A percentile compares a stretch with the other conserved stretches of the same genome.
Evolutionary conservation across 106 monocot genomes (phyloP).

Genomic region (Acanthochlamys bracteata): DNA sequence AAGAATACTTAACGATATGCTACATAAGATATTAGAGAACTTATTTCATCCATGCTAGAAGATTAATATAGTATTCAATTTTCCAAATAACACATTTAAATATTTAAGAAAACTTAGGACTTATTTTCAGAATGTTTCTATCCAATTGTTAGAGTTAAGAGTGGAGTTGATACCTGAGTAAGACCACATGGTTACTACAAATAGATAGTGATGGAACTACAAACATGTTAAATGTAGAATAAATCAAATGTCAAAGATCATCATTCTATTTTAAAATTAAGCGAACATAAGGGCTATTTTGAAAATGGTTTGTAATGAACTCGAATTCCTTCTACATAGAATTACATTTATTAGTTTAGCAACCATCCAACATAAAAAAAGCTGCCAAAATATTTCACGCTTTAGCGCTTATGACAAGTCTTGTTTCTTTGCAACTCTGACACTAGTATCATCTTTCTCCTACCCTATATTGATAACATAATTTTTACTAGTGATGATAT

Average conservation of each 20-base stretch:
- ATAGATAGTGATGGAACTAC: constrained; percentile 85
- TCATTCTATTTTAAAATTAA: constrained; percentile 83
- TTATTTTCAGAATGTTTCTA: background rate
- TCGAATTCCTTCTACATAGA: constrained; percentile 74
- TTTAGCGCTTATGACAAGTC: too few relatives aligned
- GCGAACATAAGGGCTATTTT: constrained; percentile 48
- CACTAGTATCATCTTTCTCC: too few relatives aligned
- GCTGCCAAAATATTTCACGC: too few relatives aligned
- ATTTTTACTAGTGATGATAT: too few relatives aligned
- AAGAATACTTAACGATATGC: too few relatives aligned
- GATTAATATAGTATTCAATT: background rate
- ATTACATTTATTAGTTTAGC: background rate
- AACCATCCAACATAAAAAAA: too few relatives aligned
- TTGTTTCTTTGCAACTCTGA: too few relatives aligned
- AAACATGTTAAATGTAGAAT: constrained; percentile 85
- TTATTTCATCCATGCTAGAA: background rate
- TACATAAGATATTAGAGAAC: background rate
- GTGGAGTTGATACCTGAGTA: constrained; percentile 58
- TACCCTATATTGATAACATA: too few relatives aligned
- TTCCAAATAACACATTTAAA: background rate
- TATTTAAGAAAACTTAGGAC: background rate
- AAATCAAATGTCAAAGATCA: constrained; percentile 74
- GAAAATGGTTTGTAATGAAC: constrained; percentile 67
- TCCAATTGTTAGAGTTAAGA: background rate
- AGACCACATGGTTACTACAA: constrained; percentile 98